Conservation (phyloP, 768 basidiomycete species). For the Tricholoma flavovirens region DNA sequence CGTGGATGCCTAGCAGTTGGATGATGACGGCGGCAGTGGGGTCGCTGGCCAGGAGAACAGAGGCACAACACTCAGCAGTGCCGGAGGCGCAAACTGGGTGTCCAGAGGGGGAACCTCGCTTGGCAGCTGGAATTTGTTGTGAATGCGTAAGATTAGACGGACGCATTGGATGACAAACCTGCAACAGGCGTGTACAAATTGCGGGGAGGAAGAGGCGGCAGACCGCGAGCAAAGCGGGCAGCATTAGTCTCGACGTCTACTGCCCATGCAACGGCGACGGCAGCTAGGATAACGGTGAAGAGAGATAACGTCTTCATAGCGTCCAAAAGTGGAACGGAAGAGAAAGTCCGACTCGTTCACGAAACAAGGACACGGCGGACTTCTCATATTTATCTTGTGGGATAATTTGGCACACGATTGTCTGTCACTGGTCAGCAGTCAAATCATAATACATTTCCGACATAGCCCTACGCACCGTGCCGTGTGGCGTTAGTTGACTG, state of each 20-base stretch:
- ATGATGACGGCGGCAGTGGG: constrained; percentile 14
- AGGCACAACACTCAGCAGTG: constrained; percentile 36
- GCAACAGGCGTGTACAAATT: constrained; percentile 28
- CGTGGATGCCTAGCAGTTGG: constrained; percentile 28
- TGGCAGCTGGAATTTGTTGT: constrained; percentile 22
- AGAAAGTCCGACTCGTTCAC: background rate
- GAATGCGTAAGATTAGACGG: background rate
- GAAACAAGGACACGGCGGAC: too few relatives aligned
- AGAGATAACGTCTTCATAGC: constrained; percentile 37
- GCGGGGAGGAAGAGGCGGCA: constrained; percentile 41
- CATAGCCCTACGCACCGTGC: background rate
- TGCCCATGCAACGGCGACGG: constrained; percentile 31
- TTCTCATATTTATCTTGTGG: background rate
- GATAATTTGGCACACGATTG: too few relatives aligned
- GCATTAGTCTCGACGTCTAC: constrained; percentile 42
- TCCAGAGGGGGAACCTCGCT: constrained; percentile 30
- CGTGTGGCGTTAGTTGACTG: background rate
- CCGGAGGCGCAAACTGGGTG: constrained; percentile 36
- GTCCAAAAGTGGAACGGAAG: constrained; percentile 3
- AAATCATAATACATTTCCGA: background rate
- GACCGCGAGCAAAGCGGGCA: constrained; percentile 45
- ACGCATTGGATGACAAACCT: constrained; percentile 20
- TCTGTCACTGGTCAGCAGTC: background rate
- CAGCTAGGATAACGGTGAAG: constrained; percentile 32
- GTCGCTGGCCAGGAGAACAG: constrained; percentile 14